phyloP scores from a whole-genome alignment of 192 early-diverging fungal species.

The Jimgerdemannia flammicorona region DNA sequence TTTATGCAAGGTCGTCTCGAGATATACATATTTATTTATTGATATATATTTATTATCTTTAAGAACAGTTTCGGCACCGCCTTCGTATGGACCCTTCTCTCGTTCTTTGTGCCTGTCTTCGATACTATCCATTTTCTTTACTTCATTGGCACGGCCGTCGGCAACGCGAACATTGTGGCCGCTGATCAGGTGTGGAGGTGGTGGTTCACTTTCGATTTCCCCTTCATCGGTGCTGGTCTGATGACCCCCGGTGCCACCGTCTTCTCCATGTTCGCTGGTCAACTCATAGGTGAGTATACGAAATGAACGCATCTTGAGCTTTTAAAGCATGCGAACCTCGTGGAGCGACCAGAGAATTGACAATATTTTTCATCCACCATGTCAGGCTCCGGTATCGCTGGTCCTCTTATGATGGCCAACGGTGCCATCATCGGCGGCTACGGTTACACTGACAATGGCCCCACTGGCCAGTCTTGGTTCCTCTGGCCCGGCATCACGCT shows the following conservation, averaged over 20 bases:
- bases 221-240: conserved; percentile 64
- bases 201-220: conserved; percentile 43
- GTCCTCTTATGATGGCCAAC: conserved; percentile 46
- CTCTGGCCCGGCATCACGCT: conserved; percentile 69
- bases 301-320: too few relatives aligned
- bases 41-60: too few relatives aligned
- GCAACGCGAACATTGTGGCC: conserved; percentile 32
- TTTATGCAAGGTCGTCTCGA: too few relatives aligned
- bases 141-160: conserved; percentile 43
- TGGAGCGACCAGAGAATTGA: too few relatives aligned
- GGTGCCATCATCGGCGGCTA: conserved; percentile 24
- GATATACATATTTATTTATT: too few relatives aligned
- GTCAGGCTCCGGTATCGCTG: conserved; percentile 54
- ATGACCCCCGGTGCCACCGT: conserved; percentile 54
- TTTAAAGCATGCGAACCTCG: too few relatives aligned
- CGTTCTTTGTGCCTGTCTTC: conserved; percentile 12
- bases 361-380: conserved; percentile 14
- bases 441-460: conserved; percentile 27
- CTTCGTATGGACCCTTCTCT: too few relatives aligned
- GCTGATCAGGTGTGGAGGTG: conserved; percentile 47
- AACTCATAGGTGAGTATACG: too few relatives aligned
- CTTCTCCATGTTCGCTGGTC: conserved; percentile 46
- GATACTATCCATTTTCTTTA: conserved; percentile 37
- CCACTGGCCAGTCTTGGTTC: conserved; percentile 59
- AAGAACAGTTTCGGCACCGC: too few relatives aligned